phyloP scores from a whole-genome alignment of 2,329 filamentous ascomycete genomes.

The Colletotrichum echinochloae region DNA sequence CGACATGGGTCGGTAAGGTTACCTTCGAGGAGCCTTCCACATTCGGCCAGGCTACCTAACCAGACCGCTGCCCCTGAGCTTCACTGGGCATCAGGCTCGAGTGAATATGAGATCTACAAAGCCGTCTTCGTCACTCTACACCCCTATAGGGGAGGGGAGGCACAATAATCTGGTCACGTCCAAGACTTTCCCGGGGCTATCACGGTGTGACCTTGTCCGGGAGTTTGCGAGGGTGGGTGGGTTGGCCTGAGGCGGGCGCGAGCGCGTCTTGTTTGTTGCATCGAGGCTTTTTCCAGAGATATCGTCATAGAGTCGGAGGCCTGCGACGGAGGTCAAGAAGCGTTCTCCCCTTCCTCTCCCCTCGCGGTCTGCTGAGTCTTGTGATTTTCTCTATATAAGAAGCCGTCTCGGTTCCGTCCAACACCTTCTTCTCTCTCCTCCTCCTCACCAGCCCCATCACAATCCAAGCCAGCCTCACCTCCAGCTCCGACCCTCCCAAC shows the following conservation, averaged over 20 bases:
- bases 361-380: neutral
- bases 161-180: conserved; percentile 21
- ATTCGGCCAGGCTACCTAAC: neutral
- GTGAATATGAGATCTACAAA: conserved; percentile 29
- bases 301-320: conserved; percentile 33
- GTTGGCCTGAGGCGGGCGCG: conserved; percentile 6
- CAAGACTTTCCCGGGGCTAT: conserved; percentile 26
- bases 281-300: neutral
- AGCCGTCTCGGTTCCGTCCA: neutral
- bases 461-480: conserved; percentile 10
- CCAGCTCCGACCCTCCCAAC: neutral
- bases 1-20: neutral
- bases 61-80: neutral
- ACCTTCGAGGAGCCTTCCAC: neutral
- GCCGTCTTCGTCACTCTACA: conserved; percentile 28
- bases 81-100: neutral
- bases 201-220: conserved; percentile 31
- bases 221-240: neutral
- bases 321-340: conserved; percentile 35
- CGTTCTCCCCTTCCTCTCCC: neutral
- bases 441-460: conserved; percentile 22
- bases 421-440: neutral
- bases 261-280: conserved; percentile 6
- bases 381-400: conserved; percentile 35
- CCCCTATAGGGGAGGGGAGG: neutral